phyloP scores from a whole-genome alignment of 495 filamentous ascomycete species.

The Cercophora scortea region DNA sequence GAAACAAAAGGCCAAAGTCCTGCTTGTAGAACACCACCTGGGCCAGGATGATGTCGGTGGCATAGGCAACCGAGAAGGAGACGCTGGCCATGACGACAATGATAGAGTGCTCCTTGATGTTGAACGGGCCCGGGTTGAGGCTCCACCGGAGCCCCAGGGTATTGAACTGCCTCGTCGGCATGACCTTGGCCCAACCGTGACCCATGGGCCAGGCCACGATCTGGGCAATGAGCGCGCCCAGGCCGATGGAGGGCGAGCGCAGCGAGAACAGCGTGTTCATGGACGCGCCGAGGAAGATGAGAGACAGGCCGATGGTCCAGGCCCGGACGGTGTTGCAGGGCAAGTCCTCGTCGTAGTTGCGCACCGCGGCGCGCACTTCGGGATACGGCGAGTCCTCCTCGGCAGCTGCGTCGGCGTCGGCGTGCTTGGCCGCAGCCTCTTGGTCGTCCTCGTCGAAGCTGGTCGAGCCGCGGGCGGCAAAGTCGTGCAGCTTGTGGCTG shows the following conservation, averaged over 20 bases:
- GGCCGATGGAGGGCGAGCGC: constrained; percentile 55
- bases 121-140: constrained; percentile 68
- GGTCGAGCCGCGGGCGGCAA: constrained; percentile 5
- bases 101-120: constrained; percentile 72
- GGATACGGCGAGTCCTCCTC: constrained; percentile 59
- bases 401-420: constrained; percentile 13
- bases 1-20: constrained; percentile 59
- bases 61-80: constrained; percentile 54
- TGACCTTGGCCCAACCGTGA: constrained; percentile 39
- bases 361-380: constrained; percentile 56
- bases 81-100: constrained; percentile 68
- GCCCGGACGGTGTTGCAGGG: constrained; percentile 65
- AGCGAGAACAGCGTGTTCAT: constrained; percentile 68
- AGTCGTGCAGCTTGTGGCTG: constrained; percentile 12
- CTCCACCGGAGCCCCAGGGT: constrained; percentile 49
- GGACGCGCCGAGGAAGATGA: constrained; percentile 57
- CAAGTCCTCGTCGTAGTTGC: constrained; percentile 57
- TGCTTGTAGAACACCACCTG: constrained; percentile 60
- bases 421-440: constrained; percentile 9
- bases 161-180: constrained; percentile 44
- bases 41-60: constrained; percentile 62
- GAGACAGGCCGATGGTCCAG: constrained; percentile 61
- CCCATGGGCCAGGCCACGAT: constrained; percentile 65
- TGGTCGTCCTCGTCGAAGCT: constrained; percentile 34
- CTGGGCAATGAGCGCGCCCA: constrained; percentile 62